Conservation (phyloP, 139 green algal genomes). For the Tetraselmis chui region DNA sequence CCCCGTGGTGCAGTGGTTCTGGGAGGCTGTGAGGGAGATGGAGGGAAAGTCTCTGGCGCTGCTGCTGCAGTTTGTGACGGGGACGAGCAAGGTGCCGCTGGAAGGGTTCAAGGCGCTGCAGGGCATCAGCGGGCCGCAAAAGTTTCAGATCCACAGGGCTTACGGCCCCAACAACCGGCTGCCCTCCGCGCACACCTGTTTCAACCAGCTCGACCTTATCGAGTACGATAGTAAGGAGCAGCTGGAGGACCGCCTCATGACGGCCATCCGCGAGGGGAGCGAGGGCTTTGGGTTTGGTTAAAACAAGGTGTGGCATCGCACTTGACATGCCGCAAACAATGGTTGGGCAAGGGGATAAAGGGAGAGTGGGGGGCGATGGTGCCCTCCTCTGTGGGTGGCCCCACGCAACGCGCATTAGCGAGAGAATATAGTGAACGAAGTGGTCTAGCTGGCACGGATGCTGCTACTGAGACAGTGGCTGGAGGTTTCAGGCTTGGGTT, state of each 20-base stretch:
- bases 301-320: conserved; percentile 8
- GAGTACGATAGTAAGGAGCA: conserved; percentile 91
- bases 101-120: conserved; percentile 90
- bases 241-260: conserved; percentile 78
- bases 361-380: too few species aligned
- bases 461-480: too few species aligned
- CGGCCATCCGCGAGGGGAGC: conserved; percentile 80
- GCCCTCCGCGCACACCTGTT: conserved; percentile 87
- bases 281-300: conserved; percentile 92
- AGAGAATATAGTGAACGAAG: too few species aligned
- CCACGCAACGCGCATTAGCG: too few species aligned
- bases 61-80: conserved; percentile 85
- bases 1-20: conserved; percentile 89
- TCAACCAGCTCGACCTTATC: conserved; percentile 92
- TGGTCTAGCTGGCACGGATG: too few species aligned
- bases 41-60: conserved; percentile 79
- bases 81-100: conserved; percentile 93
- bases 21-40: conserved; percentile 82
- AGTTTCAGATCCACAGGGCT: conserved; percentile 83
- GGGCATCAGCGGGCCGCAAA: conserved; percentile 87
- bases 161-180: conserved; percentile 51
- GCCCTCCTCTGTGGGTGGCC: too few species aligned
- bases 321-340: too few species aligned
- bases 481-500: too few species aligned
- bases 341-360: too few species aligned